Base-by-base conservation (phyloP, 768 basidiomycete genomes). In the Leucocoprinus leucothites region DNA sequence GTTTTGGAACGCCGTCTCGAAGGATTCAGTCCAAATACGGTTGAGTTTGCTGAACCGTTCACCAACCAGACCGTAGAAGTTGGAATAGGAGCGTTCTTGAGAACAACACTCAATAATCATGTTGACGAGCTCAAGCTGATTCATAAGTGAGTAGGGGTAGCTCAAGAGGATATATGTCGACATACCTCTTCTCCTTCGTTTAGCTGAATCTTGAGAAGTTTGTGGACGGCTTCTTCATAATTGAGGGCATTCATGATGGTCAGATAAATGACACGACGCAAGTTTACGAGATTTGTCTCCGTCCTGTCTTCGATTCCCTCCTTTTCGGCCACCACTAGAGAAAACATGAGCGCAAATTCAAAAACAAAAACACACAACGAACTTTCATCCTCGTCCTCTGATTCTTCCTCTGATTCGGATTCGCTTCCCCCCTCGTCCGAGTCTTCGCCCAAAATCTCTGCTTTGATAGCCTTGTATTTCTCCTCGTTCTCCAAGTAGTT, bases 71-170 rank as follows among this genome's bases (percentile, higher is more conserved):
- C 97, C 97, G 65, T 95, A 99, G 78, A 97, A 98, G n/a, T 81
- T 90, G 1, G 91, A 93, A 70, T 98, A 99, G 1, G 96, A 94
- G 13, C 97, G 89, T 69, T 98, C 97, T 75, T 99, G 97, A 1
- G 97, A 98, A 69, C 97, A 98, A 89, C 97, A 99, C 65, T 98
- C 96, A 70, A 99, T 91, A 59, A 99, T 83, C 97, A 99, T 99
- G 78, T 98, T 98, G 68, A 91, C 84, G 56, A 99, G 72, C 68
- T 98, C 96, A 62, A 93, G 89, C 93, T 97, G 64, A 2, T 34
- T n/a, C 34, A 44, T n/a, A 5, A 41, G 9, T 58, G 18, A 51
- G 42, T 51, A 18, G 48, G 1, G 24, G 28, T 28, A 22, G 11
- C 26, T 40, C 3, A n/a, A n/a, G 50, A 18, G 18, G 19, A 34